These are phyloP conservation scores for Cladosporium oxysporum DNA, from an alignment of 2,329 filamentous ascomycete genomes.

Conservation along the genomic window DNA sequence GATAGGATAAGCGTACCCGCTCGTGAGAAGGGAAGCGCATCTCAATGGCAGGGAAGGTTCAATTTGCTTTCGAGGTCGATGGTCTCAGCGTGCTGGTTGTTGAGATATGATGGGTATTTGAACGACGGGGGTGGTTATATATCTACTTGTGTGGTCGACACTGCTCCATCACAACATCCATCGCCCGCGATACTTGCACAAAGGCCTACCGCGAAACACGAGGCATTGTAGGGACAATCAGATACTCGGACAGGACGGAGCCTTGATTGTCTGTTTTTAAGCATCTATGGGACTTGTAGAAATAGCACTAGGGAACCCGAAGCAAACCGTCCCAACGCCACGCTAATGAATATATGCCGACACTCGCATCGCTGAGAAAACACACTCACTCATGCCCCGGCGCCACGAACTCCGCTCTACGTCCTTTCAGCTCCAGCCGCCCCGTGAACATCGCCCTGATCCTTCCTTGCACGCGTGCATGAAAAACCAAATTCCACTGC, in stretches of 20 bases:
- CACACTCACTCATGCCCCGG: background rate
- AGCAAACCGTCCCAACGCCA: background rate
- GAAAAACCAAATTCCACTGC: conserved; percentile 35
- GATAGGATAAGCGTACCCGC: no score
- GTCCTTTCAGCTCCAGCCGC: conserved; percentile 31
- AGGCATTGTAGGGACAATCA: no score
- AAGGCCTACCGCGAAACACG: no score
- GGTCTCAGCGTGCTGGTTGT: no score
- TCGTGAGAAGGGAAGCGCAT: no score
- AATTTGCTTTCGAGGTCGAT: no score
- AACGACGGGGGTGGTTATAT: no score
- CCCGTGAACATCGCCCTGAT: conserved; percentile 39
- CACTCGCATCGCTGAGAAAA: background rate
- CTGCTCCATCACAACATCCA: no score
- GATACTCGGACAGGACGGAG: background rate
- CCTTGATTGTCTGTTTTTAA: background rate
- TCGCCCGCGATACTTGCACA: no score
- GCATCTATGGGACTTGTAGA: background rate
- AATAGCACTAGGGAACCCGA: background rate
- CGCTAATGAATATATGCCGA: background rate
- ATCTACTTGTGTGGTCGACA: no score
- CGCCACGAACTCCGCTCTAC: conserved; percentile 24
- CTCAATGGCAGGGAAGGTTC: no score
- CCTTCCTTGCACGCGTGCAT: conserved; percentile 35
- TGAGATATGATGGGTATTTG: no score